A percentile compares a stretch with the other conserved stretches of the same genome.
Evolutionary conservation across 805 yeast species (phyloP).

Genomic region (Myxozyma mucilagina): DNA sequence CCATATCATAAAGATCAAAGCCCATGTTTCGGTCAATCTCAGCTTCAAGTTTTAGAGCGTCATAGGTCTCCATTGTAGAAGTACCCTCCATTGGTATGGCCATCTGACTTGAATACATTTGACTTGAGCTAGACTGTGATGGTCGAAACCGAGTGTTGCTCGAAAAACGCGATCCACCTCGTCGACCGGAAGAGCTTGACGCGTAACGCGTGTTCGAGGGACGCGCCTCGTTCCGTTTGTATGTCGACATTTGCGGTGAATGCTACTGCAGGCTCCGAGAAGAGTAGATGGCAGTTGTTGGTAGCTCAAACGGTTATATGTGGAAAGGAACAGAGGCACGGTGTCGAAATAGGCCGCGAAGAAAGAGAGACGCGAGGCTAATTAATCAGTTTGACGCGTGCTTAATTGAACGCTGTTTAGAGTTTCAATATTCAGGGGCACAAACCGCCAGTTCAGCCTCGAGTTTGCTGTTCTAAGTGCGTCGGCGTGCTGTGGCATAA

Average conservation of each 20-base stretch:
- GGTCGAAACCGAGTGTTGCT: neutral
- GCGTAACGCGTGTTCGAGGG: constrained; percentile 15
- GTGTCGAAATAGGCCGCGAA: neutral
- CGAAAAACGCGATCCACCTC: constrained; percentile 9
- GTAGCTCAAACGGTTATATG: neutral
- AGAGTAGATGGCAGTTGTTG: neutral
- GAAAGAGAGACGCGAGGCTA: neutral
- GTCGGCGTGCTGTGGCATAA: neutral
- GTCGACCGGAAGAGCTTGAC: neutral
- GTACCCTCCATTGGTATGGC: constrained; percentile 16
- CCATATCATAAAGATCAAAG: constrained; percentile 72
- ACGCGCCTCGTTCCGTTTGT: constrained; percentile 4
- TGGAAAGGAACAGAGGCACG: neutral
- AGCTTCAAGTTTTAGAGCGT: constrained; percentile 44
- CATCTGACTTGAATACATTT: neutral
- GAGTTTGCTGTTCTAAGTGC: too few relatives aligned
- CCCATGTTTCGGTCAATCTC: constrained; percentile 82
- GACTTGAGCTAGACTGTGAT: neutral
- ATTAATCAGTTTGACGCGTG: neutral
- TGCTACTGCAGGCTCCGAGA: neutral
- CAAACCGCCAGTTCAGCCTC: too few relatives aligned
- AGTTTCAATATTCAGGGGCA: too few relatives aligned
- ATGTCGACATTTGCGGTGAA: neutral
- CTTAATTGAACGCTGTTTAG: too few relatives aligned
- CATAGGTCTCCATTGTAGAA: constrained; percentile 4